Evolutionary conservation across 352 stramenopile genomes (phyloP).

Genomic region (Phytophthora pini): DNA sequence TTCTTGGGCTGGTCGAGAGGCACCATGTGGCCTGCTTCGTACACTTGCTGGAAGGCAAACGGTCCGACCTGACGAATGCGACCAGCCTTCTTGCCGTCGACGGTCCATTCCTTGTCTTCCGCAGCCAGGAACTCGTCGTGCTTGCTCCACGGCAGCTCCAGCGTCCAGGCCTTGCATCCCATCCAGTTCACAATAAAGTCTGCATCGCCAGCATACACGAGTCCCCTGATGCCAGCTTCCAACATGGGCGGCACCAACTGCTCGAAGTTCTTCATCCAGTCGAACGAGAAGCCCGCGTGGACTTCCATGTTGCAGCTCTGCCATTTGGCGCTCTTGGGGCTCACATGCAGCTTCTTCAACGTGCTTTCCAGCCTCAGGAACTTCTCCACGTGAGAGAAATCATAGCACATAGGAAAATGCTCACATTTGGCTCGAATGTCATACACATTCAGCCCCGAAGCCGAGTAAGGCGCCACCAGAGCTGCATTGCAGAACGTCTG

Average conservation of each 20-base stretch:
- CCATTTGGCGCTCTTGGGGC: conserved; percentile 86
- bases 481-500: conserved; percentile 92
- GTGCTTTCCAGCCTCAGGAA: conserved; percentile 87
- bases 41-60: conserved; percentile 96
- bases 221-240: conserved; percentile 87
- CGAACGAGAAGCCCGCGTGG: conserved; percentile 91
- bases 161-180: conserved; percentile 97
- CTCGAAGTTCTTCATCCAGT: conserved; percentile 99
- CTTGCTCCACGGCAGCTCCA: conserved; percentile 92
- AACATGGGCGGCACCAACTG: conserved; percentile 91
- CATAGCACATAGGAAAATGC: conserved; percentile 93
- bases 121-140: conserved; percentile 56
- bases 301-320: conserved; percentile 96
- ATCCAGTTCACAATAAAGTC: conserved; percentile 99
- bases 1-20: conserved; percentile 94
- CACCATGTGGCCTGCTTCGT: conserved; percentile 96
- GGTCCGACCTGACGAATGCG: conserved; percentile 62
- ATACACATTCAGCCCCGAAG: conserved; percentile 75
- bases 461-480: conserved; percentile 64
- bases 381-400: conserved; percentile 93
- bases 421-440: conserved; percentile 95
- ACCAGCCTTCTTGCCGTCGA: conserved; percentile 68
- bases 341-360: conserved; percentile 89
- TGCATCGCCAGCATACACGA: conserved; percentile 97
- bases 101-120: conserved; percentile 64